phyloP scores from a whole-genome alignment of 495 filamentous ascomycete genomes.

The Penicillium macrosclerotiorum region DNA sequence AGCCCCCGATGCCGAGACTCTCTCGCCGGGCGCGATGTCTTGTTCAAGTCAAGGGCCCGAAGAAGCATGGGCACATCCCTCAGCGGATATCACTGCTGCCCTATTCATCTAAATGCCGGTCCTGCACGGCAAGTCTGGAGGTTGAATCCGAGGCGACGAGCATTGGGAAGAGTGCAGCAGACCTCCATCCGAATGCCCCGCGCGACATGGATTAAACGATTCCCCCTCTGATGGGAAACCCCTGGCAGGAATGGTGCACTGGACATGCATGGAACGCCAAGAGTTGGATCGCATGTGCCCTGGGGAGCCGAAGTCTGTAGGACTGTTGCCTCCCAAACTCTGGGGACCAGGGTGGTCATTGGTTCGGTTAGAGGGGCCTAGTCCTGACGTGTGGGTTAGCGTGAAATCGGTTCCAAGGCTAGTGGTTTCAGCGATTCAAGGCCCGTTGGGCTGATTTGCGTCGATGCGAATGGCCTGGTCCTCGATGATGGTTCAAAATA shows the following conservation, averaged over 20 bases:
- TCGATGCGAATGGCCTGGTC: not conserved
- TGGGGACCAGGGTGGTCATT: constrained; percentile 4
- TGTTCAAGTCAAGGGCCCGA: constrained; percentile 22
- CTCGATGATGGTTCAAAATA: not conserved
- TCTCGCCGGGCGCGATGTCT: constrained; percentile 16
- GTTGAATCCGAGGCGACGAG: not conserved
- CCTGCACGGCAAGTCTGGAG: not conserved
- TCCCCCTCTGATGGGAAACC: not conserved
- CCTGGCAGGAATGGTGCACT: not conserved
- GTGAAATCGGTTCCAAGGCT: not conserved
- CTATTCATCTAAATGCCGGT: constrained; percentile 1
- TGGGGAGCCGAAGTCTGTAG: constrained; percentile 1
- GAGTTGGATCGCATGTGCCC: not conserved
- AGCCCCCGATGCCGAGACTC: constrained; percentile 10
- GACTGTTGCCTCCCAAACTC: constrained; percentile 3
- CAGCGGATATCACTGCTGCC: not conserved
- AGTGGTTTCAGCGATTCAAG: not conserved
- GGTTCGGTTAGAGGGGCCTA: constrained; percentile 15
- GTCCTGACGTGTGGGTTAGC: not conserved
- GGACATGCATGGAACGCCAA: constrained; percentile 4
- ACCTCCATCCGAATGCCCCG: not conserved
- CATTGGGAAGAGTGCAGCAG: not conserved
- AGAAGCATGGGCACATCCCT: constrained; percentile 1
- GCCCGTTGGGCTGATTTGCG: not conserved
- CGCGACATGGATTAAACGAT: not conserved